Evolutionary conservation across 805 yeast species (phyloP), one percentile per base, ranked within the genome.

Genomic region (Pichia cephalocereana): DNA sequence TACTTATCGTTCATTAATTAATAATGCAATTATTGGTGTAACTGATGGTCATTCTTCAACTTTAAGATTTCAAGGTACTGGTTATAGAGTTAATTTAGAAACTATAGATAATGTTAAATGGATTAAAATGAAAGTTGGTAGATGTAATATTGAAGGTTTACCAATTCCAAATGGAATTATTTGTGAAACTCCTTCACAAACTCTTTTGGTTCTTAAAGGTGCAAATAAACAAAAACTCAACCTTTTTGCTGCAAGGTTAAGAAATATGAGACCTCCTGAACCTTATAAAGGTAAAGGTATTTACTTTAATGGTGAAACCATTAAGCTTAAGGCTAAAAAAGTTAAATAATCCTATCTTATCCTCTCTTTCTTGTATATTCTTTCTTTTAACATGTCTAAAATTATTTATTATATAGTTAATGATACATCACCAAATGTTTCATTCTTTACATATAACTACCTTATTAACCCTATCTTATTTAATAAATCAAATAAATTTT

Each of bases 261-360:
- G 98, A 66, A 79, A 78, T 58, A 80, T 80, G 73, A 87, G 86
- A 64, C 95, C 95, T 52, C 99, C 99, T 42, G 99, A 93, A 70
- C 97, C 97, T 38, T 93, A 93, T 68, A 93, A 93, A 71, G 99
- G 99, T 64, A 95, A 95, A 59, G 99, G 99, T 62, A 84, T 93
- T 44, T 93, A 84, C 64, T 83, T 93, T 45, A 86, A 90, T 66
- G 85, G 81, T 61, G 98, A 93, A 71, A 88, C 95, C 44, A 84
- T 93, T 66, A 82, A 80, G 64, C 74, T 91, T 62, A 93, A 93
- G 77, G 87, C 83, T 57, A 87, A 87, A 77, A 91, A 89, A 77
- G 86, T 91, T 66, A 91, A 93, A 81, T 19, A 30, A 26, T 31
- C 2, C 12, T 18, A 17, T 10, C 40, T 12, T 32, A 31, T 19